phyloP scores from a whole-genome alignment of 2,329 filamentous ascomycete genomes.

The Nannizziopsis arthrosporioides region DNA sequence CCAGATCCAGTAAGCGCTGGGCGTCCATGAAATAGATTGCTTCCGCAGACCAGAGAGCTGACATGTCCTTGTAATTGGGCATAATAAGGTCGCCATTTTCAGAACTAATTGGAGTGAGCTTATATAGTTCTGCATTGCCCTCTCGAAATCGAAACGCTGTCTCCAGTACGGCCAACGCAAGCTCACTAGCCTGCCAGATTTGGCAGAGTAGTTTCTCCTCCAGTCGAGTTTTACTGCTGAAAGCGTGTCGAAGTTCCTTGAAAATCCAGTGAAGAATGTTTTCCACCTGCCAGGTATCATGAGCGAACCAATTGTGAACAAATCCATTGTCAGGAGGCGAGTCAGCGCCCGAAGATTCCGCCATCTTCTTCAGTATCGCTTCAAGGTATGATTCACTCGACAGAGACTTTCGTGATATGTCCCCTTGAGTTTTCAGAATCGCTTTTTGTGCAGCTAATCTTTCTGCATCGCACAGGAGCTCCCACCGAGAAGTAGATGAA shows the following conservation, averaged over 20 bases:
- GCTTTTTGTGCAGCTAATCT: slow-evolving; percentile 69
- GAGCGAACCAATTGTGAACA: slow-evolving; percentile 76
- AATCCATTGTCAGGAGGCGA: slow-evolving; percentile 55
- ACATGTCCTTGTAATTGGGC: slow-evolving; percentile 55
- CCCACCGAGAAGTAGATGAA: slow-evolving; percentile 60
- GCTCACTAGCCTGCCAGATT: slow-evolving; percentile 59
- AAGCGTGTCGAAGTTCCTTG: slow-evolving; percentile 61
- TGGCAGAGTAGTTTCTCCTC: slow-evolving; percentile 34
- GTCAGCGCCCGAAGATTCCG: slow-evolving; percentile 62
- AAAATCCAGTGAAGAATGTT: slow-evolving; percentile 69
- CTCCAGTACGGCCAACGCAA: slow-evolving; percentile 54
- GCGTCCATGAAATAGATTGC: slow-evolving; percentile 29
- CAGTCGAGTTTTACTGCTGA: slow-evolving; percentile 49
- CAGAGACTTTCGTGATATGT: slow-evolving; percentile 48
- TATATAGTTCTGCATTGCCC: slow-evolving; percentile 59
- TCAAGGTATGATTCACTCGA: slow-evolving; percentile 59
- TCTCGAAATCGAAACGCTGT: slow-evolving; percentile 59
- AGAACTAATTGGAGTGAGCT: slow-evolving; percentile 55
- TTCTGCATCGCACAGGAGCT: slow-evolving; percentile 77
- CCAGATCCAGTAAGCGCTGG: slow-evolving; percentile 30
- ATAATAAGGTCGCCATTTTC: slow-evolving; percentile 53
- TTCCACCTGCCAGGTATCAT: slow-evolving; percentile 60
- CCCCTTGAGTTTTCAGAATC: slow-evolving; percentile 72
- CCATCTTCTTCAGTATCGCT: slow-evolving; percentile 63
- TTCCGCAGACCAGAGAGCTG: slow-evolving; percentile 76